Base-by-base conservation (phyloP, 2,329 filamentous ascomycete genomes). In the Dryadomyces quercivorus region DNA sequence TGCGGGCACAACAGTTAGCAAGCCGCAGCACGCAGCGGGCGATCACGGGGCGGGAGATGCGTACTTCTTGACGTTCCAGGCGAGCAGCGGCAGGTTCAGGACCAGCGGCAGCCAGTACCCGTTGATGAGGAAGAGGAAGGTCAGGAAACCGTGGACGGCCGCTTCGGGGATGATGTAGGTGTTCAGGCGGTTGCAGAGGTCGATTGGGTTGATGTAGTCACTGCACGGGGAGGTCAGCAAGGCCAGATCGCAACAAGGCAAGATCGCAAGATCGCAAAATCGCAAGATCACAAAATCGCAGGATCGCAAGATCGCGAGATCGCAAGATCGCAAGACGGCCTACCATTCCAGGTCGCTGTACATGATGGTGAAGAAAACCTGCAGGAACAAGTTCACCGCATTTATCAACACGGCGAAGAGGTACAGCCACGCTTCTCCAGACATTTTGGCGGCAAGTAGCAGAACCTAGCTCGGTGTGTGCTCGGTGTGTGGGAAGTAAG, bases 331-430 rank as follows among this genome's bases (percentile, higher is more conserved):
- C n/a, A n/a, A 42, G 10, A 42, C 5, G 4, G 12, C n/a, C n/a
- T 76, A 95, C 91, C 93, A 98, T 86, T 98, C 93, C 66, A 98
- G 75, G 80, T 98, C 93, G 73, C 89, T 95, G 76, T 97, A 98
- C 94, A 98, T 98, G 69, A 98, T 98, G 56, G 93, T 98, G 77
- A 98, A 98, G 81, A 98, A 98, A 65, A 98, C 93, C 77, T 98
- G 94, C 56, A 98, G 81, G 74, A 98, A 98, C 67, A 98, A 82
- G 79, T 98, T 98, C 82, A 98, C 91, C 76, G 93, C 93, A 77
- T 98, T 98, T 78, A 98, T 94, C 70, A 98, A 81, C 72, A 98
- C 94, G 74, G 92, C 85, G 73, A 98, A 80, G 66, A 98, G 84
- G 77, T 94, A 98, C 70, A 98, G 78, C 93, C 93, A 96, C 71